Percentiles rank a stretch among this genome's conserved stretches.
Evolutionary conservation across 1,284 basidiomycete species (phyloP).

Genomic region (Amylostereum areolatum): DNA sequence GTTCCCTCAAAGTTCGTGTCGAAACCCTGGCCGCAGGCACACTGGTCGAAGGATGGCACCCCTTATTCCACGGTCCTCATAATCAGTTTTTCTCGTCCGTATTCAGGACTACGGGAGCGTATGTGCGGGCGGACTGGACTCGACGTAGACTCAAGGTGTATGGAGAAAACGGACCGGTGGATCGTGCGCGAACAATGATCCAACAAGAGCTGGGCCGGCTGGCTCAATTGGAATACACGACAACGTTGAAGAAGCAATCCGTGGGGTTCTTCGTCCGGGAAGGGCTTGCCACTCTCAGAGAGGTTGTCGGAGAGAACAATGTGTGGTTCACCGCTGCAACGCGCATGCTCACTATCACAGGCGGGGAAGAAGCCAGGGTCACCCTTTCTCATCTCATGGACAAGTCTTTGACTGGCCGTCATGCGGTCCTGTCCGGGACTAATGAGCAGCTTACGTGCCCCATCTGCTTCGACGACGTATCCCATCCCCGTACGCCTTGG

Average conservation of each 20-base stretch:
- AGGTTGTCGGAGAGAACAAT: constrained; percentile 43
- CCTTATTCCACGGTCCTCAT: constrained; percentile 24
- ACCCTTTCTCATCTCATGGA: constrained; percentile 35
- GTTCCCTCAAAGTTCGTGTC: constrained; percentile 52
- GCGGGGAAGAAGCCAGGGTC: constrained; percentile 43
- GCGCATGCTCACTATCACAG: constrained; percentile 35
- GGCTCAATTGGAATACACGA: constrained; percentile 31
- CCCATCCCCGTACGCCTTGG: constrained; percentile 36
- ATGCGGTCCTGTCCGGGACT: background rate
- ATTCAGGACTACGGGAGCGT: constrained; percentile 30
- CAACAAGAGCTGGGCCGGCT: constrained; percentile 36
- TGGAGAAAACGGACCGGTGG: constrained; percentile 29
- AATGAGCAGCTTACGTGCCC: constrained; percentile 32
- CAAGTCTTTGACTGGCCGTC: constrained; percentile 25
- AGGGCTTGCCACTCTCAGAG: constrained; percentile 39
- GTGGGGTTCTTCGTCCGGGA: constrained; percentile 43
- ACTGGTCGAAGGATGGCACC: constrained; percentile 43
- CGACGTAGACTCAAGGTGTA: constrained; percentile 34
- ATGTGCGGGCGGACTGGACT: constrained; percentile 37
- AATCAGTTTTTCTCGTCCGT: constrained; percentile 30
- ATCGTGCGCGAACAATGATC: constrained; percentile 34
- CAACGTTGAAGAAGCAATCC: constrained; percentile 27
- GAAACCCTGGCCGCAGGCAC: constrained; percentile 48
- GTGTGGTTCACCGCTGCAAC: constrained; percentile 34
- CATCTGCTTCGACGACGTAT: constrained; percentile 41